Evolutionary conservation across 352 stramenopile species (phyloP).

Genomic region (Lagenidium sp.): DNA sequence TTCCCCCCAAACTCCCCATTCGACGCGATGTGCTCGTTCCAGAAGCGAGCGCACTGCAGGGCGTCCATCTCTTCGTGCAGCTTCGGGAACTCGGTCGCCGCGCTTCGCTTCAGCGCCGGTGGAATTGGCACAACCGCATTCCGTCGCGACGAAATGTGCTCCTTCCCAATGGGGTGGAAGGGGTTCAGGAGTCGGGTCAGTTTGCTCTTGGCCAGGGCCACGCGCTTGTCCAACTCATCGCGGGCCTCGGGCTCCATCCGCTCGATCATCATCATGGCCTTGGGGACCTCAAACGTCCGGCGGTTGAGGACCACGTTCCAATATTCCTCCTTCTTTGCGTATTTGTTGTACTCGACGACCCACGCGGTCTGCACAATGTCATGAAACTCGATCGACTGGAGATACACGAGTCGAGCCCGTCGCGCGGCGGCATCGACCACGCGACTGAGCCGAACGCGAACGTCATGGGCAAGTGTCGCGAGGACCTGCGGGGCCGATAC

Average conservation of each 20-base stretch:
- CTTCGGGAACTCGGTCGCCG: conserved; percentile 1
- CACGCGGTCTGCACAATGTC: conserved; percentile 60
- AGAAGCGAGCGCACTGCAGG: conserved; percentile 43
- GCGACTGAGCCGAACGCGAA: conserved; percentile 23
- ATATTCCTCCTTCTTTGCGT: conserved; percentile 38
- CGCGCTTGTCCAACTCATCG: conserved; percentile 37
- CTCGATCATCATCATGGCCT: conserved; percentile 47
- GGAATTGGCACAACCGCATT: conserved; percentile 24
- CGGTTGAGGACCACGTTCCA: conserved; percentile 75
- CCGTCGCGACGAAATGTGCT: conserved; percentile 24
- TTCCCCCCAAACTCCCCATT: conserved; percentile 26
- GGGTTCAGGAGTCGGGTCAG: conserved; percentile 42
- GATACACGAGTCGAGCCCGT: conserved; percentile 39
- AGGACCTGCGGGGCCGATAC: conserved; percentile 18
- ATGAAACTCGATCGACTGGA: conserved; percentile 60
- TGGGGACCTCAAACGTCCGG: conserved; percentile 33
- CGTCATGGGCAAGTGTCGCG: conserved; percentile 24
- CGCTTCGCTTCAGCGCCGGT: not conserved
- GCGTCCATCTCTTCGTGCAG: conserved; percentile 19
- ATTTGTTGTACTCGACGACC: conserved; percentile 57
- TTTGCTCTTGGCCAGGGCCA: conserved; percentile 45
- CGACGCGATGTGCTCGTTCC: conserved; percentile 34
- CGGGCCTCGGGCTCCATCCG: conserved; percentile 42
- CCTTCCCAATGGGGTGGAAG: conserved; percentile 39
- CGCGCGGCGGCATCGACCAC: conserved; percentile 22